Evolutionary conservation across 2,329 filamentous ascomycete species (phyloP), one percentile per base, ranked within the genome.

Genomic region (Xylariaceae sp.): DNA sequence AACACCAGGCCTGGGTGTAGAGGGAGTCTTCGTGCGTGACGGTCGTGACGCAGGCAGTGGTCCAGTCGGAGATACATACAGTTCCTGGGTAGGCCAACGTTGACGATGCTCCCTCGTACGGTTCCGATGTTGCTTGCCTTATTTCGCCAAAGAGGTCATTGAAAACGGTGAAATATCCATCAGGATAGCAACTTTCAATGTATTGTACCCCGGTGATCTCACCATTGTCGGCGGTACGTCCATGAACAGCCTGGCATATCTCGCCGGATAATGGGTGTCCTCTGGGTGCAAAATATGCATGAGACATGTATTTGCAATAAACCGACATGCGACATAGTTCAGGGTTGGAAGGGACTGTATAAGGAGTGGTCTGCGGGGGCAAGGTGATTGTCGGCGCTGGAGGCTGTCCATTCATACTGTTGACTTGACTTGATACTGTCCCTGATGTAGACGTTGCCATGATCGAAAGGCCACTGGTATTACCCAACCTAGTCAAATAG

Each of bases 1-100:
- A 58, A 40, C 56, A 58, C 56, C 56, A 58, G 21, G 51, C 51
- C 48, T 58, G 56, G 21, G 56, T n/a, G 18, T 48, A 46, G 21
- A 44, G 16, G 2, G 21, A 21, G 21, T 7, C 20, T 9, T 12
- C 32, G 37, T 26, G 37, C 20, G 47, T 42, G 12, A 58, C 10
- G 3, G 47, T 51, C 1, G 51, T 44, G 7, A 44, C 51, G 40
- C 56, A 58, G 14, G 56, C 56, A 19, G 51, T 54, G n/a, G 51
- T 54, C 56, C 56, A 59, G 21, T 21, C 52, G 41, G 52, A 55
- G 18, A 50, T 5, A 40, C 56, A 59, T 1, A 48, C 56, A 12
- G 52, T 49, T 20, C 56, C 56, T 14, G 51, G 48, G 37, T 50
- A 59, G 9, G 56, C 56, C 2, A 49, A 12, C 16, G 56, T 37